phyloP scores from a whole-genome alignment of 805 yeast species.

The Saccharomycopsis fodiens region DNA sequence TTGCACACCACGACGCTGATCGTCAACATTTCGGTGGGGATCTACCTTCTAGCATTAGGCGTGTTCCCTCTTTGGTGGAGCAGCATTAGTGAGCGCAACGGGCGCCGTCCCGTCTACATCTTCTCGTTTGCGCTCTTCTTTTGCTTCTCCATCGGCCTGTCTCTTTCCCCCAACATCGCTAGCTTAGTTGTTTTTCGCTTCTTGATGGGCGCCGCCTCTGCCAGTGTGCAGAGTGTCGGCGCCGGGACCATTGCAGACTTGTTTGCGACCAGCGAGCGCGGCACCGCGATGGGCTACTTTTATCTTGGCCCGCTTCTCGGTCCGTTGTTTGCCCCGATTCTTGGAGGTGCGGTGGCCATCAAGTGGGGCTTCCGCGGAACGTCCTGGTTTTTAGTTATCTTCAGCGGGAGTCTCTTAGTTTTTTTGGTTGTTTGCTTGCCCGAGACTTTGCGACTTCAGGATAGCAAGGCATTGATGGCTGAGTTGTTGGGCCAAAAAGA shows the following conservation, averaged over 20 bases:
- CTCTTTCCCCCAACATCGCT: slow-evolving; percentile 53
- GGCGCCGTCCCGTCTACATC: slow-evolving; percentile 68
- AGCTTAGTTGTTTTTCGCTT: slow-evolving; percentile 63
- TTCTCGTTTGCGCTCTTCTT: slow-evolving; percentile 55
- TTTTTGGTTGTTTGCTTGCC: slow-evolving; percentile 56
- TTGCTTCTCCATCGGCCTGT: slow-evolving; percentile 66
- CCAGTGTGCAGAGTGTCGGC: slow-evolving; percentile 82
- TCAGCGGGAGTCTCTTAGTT: slow-evolving; percentile 47
- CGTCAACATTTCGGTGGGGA: slow-evolving; percentile 75
- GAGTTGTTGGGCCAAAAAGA: slow-evolving; percentile 34
- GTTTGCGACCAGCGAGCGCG: slow-evolving; percentile 59
- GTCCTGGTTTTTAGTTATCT: slow-evolving; percentile 72
- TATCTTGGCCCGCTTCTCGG: slow-evolving; percentile 79
- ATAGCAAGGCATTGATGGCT: slow-evolving; percentile 47
- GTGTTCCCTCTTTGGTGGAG: slow-evolving; percentile 89
- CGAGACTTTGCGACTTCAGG: slow-evolving; percentile 66
- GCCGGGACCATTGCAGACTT: slow-evolving; percentile 83
- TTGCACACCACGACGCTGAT: slow-evolving; percentile 49
- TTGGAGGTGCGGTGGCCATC: slow-evolving; percentile 67
- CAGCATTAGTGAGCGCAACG: slow-evolving; percentile 63
- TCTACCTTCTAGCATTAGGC: slow-evolving; percentile 67
- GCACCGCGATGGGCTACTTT: slow-evolving; percentile 70
- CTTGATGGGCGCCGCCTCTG: slow-evolving; percentile 72
- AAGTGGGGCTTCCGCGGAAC: slow-evolving; percentile 86
- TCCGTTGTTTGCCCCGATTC: slow-evolving; percentile 70